These are phyloP conservation scores for Carpinus fangiana DNA, from an alignment of 306 rosid genomes.

Conservation along the genomic window DNA sequence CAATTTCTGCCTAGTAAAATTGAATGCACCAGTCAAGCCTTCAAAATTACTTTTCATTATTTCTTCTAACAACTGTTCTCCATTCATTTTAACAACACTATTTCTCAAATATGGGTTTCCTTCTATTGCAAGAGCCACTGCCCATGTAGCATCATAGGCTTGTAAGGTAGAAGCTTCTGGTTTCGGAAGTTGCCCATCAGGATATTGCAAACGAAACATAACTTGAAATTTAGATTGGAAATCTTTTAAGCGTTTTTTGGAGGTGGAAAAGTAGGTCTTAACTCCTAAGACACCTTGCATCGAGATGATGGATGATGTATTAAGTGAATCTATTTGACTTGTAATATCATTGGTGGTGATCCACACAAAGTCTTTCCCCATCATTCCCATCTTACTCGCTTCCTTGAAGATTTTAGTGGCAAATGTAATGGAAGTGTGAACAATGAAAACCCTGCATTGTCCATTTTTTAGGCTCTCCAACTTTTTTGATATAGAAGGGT, in stretches of 20 bases:
- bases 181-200: not conserved
- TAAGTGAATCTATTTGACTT: not conserved
- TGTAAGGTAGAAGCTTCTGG: not conserved
- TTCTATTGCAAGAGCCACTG: not conserved
- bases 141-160: constrained; percentile 7
- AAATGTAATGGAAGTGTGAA: constrained; percentile 9
- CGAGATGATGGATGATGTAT: not conserved
- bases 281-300: constrained; percentile 15
- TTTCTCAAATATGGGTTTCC: not conserved
- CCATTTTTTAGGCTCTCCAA: constrained; percentile 2
- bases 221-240: not conserved
- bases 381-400: constrained; percentile 1
- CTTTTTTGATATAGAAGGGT: not conserved
- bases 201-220: not conserved
- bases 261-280: not conserved
- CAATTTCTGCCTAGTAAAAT: not conserved
- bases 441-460: constrained; percentile 21
- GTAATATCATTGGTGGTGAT: constrained; percentile 1
- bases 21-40: not conserved
- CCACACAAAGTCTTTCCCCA: constrained; percentile 10
- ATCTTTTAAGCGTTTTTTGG: not conserved
- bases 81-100: not conserved
- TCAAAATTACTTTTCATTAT: not conserved
- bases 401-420: not conserved
- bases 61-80: not conserved